These are phyloP conservation scores for Fusarium protoensiforme DNA, from an alignment of 2,329 filamentous ascomycete species.

Conservation along the genomic window DNA sequence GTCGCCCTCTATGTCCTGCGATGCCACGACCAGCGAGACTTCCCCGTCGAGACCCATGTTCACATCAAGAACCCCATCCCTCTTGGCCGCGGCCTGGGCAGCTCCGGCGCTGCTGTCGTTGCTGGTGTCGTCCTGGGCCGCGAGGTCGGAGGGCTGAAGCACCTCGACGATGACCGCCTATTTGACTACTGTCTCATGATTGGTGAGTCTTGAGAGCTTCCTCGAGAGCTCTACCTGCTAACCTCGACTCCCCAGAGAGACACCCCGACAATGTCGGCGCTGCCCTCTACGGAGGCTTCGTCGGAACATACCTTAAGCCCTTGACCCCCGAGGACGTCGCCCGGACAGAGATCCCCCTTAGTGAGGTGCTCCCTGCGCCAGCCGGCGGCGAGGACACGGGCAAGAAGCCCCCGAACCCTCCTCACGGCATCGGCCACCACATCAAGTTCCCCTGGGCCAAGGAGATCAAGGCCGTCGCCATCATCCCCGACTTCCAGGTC, in stretches of 20 bases:
- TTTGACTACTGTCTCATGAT: slow-evolving; percentile 99
- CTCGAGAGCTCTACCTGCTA: slow-evolving; percentile 7
- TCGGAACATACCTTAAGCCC: slow-evolving; percentile 95
- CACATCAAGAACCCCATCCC: slow-evolving; percentile 98
- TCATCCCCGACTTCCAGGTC: slow-evolving; percentile 96
- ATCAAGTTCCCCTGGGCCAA: slow-evolving; percentile 94
- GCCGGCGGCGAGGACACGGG: slow-evolving; percentile 94
- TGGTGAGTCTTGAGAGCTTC: slow-evolving; percentile 59
- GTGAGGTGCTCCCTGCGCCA: slow-evolving; percentile 90
- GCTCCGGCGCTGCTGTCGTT: slow-evolving; percentile 93
- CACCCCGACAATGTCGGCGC: slow-evolving; percentile 96
- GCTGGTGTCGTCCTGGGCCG: slow-evolving; percentile 94
- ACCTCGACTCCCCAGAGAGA: slow-evolving; percentile 65
- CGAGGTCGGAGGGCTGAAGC: slow-evolving; percentile 82
- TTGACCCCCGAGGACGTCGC: slow-evolving; percentile 89
- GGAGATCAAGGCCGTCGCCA: slow-evolving; percentile 96
- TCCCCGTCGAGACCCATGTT: slow-evolving; percentile 87
- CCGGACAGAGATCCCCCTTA: slow-evolving; percentile 91
- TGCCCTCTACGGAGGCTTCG: slow-evolving; percentile 94
- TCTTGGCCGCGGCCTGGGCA: slow-evolving; percentile 91
- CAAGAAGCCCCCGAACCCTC: slow-evolving; percentile 86
- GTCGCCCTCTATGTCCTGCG: slow-evolving; percentile 94
- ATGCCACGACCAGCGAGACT: slow-evolving; percentile 87
- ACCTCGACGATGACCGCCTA: slow-evolving; percentile 81
- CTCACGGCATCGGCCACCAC: slow-evolving; percentile 92